Evolutionary conservation across 257 asterid species (phyloP).

Genomic region (Solanum verrucosum): DNA sequence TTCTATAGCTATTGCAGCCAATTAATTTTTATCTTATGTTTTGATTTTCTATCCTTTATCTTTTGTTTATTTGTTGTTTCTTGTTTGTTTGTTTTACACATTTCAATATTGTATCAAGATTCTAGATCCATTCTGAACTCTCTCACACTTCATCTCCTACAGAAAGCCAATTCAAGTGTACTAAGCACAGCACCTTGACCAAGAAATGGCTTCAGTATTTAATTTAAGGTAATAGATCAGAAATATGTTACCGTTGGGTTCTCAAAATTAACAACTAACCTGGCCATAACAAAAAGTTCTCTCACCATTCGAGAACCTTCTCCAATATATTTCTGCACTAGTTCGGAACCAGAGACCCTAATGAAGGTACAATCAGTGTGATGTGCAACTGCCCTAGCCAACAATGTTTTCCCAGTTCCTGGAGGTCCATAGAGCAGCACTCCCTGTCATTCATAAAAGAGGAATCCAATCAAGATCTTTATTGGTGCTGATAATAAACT

Average conservation of each 20-base stretch:
- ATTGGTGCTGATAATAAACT: neutral
- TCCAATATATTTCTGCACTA: conserved; percentile 72
- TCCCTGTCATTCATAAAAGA: conserved; percentile 26
- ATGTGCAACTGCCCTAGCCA: conserved; percentile 75
- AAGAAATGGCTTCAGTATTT: neutral
- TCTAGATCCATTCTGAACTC: neutral
- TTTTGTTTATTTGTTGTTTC: neutral
- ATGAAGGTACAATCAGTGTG: conserved; percentile 71
- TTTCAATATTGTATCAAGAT: neutral
- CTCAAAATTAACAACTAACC: conserved; percentile 31
- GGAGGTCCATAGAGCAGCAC: conserved; percentile 74
- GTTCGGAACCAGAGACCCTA: conserved; percentile 64
- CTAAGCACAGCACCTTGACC: neutral
- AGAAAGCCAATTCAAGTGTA: neutral
- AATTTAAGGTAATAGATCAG: neutral
- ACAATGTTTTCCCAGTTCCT: conserved; percentile 67
- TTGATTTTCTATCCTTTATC: too few relatives aligned
- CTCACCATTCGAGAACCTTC: conserved; percentile 94
- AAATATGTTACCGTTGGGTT: neutral
- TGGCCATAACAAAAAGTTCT: conserved; percentile 96
- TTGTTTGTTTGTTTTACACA: neutral
- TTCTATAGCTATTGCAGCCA: neutral
- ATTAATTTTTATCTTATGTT: too few relatives aligned
- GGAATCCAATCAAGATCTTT: neutral
- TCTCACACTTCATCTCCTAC: neutral